Conservation (phyloP, 257 asterid genomes). For the Petunia secreta region DNA sequence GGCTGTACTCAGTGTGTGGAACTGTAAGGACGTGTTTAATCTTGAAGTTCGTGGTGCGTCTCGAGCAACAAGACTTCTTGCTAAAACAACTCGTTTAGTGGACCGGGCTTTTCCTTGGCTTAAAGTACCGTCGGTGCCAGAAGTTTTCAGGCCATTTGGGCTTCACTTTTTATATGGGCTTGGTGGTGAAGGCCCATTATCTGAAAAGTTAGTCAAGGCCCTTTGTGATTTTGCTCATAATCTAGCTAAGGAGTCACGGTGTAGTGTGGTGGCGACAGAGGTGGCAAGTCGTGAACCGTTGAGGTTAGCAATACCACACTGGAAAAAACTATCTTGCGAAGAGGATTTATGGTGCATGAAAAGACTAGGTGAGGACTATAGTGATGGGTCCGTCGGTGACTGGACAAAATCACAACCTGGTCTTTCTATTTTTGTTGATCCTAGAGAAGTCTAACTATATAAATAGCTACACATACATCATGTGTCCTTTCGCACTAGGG, state of each 20-base stretch:
- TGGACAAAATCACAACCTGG: constrained; percentile 88
- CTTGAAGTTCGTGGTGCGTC: constrained; percentile 92
- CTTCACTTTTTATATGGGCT: constrained; percentile 83
- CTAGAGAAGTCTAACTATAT: constrained; percentile 65
- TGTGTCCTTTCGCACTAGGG: constrained; percentile 9
- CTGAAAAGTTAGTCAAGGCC: constrained; percentile 37
- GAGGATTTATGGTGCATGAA: constrained; percentile 93
- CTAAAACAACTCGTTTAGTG: constrained; percentile 58
- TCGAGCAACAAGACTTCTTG: constrained; percentile 47
- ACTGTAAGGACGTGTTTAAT: constrained; percentile 69
- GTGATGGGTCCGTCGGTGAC: constrained; percentile 81
- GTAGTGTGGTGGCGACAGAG: constrained; percentile 93
- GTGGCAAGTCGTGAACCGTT: constrained; percentile 72
- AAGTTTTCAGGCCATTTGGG: constrained; percentile 81
- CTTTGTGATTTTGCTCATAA: constrained; percentile 70
- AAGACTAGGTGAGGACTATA: constrained; percentile 69
- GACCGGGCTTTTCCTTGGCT: constrained; percentile 89
- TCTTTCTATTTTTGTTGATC: constrained; percentile 86
- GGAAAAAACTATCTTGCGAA: constrained; percentile 83
- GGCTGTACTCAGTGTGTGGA: constrained; percentile 91
- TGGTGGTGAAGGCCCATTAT: constrained; percentile 81
- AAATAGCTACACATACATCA: neutral
- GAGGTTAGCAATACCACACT: constrained; percentile 68
- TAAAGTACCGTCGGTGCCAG: constrained; percentile 72
- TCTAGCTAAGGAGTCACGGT: constrained; percentile 58